Conservation (phyloP, 768 basidiomycete genomes). For the Neoboletus magnificus region DNA sequence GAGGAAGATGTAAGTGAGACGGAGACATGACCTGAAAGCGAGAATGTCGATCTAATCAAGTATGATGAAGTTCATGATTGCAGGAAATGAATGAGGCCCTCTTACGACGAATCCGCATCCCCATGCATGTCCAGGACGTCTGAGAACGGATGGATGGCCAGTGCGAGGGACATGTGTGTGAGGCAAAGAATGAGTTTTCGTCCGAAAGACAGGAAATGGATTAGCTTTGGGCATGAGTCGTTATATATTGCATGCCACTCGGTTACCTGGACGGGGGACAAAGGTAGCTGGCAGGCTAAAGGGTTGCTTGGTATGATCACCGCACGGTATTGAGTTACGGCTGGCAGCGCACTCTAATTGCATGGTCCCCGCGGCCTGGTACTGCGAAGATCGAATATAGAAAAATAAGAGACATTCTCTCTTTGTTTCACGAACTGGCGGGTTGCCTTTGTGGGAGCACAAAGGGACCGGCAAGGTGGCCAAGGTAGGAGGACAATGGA, state of each 20-base stretch:
- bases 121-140: conserved; percentile 68
- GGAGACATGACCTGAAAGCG: conserved; percentile 77
- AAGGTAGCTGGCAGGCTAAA: conserved; percentile 20
- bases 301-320: conserved; percentile 5
- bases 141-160: conserved; percentile 61
- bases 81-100: conserved; percentile 2
- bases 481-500: conserved; percentile 30
- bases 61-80: conserved; percentile 3
- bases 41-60: conserved; percentile 70
- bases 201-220: conserved; percentile 15
- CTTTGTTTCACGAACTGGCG: conserved; percentile 26
- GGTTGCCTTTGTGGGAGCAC: conserved; percentile 29
- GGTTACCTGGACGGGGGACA: conserved; percentile 29
- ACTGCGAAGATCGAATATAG: not conserved
- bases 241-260: conserved; percentile 32
- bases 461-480: conserved; percentile 21
- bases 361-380: not conserved
- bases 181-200: conserved; percentile 11
- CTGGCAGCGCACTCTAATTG: not conserved
- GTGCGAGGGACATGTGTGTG: conserved; percentile 59
- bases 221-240: conserved; percentile 4
- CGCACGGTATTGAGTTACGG: conserved; percentile 1
- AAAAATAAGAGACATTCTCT: not conserved
- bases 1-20: conserved; percentile 58
- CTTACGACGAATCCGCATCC: conserved; percentile 62